Percentiles rank a stretch among this genome's conserved stretches.
Conservation (phyloP, 2,329 filamentous ascomycete genomes). For the Colletotrichum lentis region DNA sequence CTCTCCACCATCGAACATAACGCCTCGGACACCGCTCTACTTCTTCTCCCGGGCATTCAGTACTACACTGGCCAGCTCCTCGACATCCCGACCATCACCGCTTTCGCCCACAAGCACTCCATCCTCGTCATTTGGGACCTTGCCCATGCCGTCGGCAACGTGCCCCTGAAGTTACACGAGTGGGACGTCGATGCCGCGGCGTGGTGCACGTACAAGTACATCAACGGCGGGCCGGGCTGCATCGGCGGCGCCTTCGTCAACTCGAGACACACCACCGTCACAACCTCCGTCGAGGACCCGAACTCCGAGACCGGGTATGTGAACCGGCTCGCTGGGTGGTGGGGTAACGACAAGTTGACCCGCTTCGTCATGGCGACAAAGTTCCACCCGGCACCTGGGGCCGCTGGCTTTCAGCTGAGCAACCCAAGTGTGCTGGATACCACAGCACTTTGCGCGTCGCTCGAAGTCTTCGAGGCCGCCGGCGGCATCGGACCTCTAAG, state of each 20-base stretch:
- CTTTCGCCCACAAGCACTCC: conserved; percentile 74
- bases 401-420: conserved; percentile 82
- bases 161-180: conserved; percentile 79
- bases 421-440: conserved; percentile 82
- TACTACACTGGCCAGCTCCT: conserved; percentile 93
- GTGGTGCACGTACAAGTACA: conserved; percentile 96
- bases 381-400: conserved; percentile 80
- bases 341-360: conserved; percentile 79
- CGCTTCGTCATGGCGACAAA: conserved; percentile 85
- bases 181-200: conserved; percentile 92
- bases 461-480: conserved; percentile 74
- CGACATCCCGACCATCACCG: conserved; percentile 82
- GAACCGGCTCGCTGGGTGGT: conserved; percentile 82
- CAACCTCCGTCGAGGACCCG: conserved; percentile 48
- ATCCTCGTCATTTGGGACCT: conserved; percentile 87
- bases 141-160: conserved; percentile 86
- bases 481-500: conserved; percentile 69
- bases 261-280: conserved; percentile 71
- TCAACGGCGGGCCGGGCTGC: conserved; percentile 83
- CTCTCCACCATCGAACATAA: conserved; percentile 78
- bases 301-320: conserved; percentile 60
- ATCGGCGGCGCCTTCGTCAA: conserved; percentile 87
- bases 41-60: conserved; percentile 87
- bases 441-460: conserved; percentile 72
- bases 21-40: conserved; percentile 74